Conservation (phyloP, 2,329 filamentous ascomycete species). For the Aureobasidium sp. region DNA sequence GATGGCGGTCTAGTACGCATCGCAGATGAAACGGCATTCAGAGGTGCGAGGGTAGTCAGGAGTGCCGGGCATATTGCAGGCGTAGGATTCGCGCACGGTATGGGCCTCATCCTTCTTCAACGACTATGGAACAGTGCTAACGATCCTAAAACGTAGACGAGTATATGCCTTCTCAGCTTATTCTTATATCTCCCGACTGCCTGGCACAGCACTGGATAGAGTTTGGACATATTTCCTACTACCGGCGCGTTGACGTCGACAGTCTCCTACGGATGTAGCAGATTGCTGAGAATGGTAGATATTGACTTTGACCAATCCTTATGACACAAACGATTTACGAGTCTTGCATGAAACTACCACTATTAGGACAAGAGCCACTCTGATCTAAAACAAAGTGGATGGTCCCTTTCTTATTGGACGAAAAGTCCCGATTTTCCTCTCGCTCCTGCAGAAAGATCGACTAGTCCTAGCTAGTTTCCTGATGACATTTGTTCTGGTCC, state of each 20-base stretch:
- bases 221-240: conserved; percentile 44
- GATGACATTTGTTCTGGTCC: too few relatives aligned
- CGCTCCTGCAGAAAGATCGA: not conserved
- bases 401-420: not conserved
- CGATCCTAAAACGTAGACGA: conserved; percentile 46
- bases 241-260: conserved; percentile 42
- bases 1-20: conserved; percentile 56
- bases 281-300: not conserved
- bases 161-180: conserved; percentile 68
- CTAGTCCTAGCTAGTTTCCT: not conserved
- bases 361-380: not conserved
- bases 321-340: not conserved
- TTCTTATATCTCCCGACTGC: conserved; percentile 68
- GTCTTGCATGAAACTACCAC: not conserved
- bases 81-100: conserved; percentile 64
- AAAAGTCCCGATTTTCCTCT: not conserved
- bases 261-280: not conserved
- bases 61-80: conserved; percentile 73
- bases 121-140: not conserved
- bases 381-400: not conserved
- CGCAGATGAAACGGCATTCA: conserved; percentile 61
- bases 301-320: not conserved
- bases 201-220: conserved; percentile 76
- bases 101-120: conserved; percentile 29
- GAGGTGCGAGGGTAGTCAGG: conserved; percentile 65